Evolutionary conservation across 2,329 filamentous ascomycete species (phyloP), one percentile per base, ranked within the genome.

Genomic region (Lanzia echinophila): DNA sequence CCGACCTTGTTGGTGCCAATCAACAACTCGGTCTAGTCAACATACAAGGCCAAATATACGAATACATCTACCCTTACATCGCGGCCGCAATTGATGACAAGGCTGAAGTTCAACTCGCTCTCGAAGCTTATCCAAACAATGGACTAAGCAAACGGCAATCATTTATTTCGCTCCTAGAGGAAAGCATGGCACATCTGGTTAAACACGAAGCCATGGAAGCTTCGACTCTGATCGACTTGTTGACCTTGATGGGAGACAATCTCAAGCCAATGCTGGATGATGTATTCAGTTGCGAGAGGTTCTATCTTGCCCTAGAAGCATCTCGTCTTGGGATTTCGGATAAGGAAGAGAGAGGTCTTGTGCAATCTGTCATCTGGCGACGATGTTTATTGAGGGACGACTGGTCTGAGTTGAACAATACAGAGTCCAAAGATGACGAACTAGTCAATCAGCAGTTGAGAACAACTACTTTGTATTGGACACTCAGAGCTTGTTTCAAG

Each of bases 371-470:
- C n/a, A 88, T 97, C 58, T 99, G 94, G 94, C 86, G 94, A 66
- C 83, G 94, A 51, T 86, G 90, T 57, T 87, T 87, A 64, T 79
- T 92, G 60, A 82, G 84, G 47, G 91, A 96, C 68, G 82, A 96
- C 66, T 99, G 94, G 94, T 74, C 79, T 24, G 76, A 74, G 55
- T 79, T 95, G 66, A 92, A 94, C 65, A 83, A 88, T 60, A 92
- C 87, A 0, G 82, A 85, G 46, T 76, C 86, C 56, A 86, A 88
- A 66, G 82, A 83, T 54, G 90, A 95, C 64, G 72, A 74, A 3
- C 79, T 87, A 58, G 79, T 90, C 28, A 75, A 83, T 50, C 75
- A 79, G 28, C 74, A 80, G 17, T 71, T 95, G 24, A 73, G 75
- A 32, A 72, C 77, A 54, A 95, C 90, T 3, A 76, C 84, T 28